Base-by-base conservation (phyloP, 352 stramenopile species). In the Albugo candida region DNA sequence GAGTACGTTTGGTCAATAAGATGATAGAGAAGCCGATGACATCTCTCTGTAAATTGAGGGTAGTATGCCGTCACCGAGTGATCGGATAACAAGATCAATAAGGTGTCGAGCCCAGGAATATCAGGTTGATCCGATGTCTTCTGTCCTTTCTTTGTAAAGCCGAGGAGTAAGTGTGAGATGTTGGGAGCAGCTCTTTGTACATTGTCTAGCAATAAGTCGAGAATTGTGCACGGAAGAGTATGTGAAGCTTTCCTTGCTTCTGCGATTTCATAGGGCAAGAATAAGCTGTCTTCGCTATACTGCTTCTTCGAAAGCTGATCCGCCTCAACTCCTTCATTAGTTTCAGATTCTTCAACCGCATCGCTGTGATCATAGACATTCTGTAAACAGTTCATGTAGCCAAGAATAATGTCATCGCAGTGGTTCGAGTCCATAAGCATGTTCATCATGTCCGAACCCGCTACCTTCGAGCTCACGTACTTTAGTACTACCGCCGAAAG, bases 131-230 rank as follows among this genome's bases (percentile, higher is more conserved):
- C 8, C 17, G 17, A 3, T 24, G 38, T 10, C 38, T 43, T 19
- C 17, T 19, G 17, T 19, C 17, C 38, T 8, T 24, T 3, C 8
- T 24, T 19, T 24, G 38, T 43, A 24, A 24, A 43, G 2, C 72
- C 72, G 19, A 88, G 62, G 10, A 91, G 42, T 20, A 91, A 53
- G 54, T 86, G 75, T 8, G 72, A 57, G 31, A 91, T 38, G 46
- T 91, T 91, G 12, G 77, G 77, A 17, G 73, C 61, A 11, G 77
- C 65, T 48, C 85, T 85, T 31, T 59, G 56, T 12, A 91, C 54
- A 51, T 87, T 91, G 49, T 81, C 74, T 13, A 91, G 54, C 8
- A 91, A 43, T 43, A 91, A 42, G 55, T 87, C 77, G 38, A 91
- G 40, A 47, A 85, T 81, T 16, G 75, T 65, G 0, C 47, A 55